Base-by-base conservation (phyloP, 1,284 basidiomycete species). In the Moesziomyces aphidis region DNA sequence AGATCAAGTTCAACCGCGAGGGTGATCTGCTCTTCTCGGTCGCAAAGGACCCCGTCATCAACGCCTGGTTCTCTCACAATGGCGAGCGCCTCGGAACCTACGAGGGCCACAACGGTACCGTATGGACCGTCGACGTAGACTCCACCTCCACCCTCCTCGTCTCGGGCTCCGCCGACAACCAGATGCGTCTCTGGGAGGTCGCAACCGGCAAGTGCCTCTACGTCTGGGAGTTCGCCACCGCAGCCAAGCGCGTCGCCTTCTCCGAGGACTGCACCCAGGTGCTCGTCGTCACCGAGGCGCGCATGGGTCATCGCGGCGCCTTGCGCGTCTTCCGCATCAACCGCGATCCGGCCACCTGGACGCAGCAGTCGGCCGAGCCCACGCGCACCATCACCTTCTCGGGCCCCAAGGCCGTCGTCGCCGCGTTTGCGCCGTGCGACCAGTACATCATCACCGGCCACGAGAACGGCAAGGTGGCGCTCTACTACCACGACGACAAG, bases 31-130 rank as follows among this genome's bases (percentile, higher is more conserved):
- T 99, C 61, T 98, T 99, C 87, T 92, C 95, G 28, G 93, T 92
- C 82, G 95, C 94, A 81, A 99, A 99, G 89, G 96, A 99, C 86
- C 90, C 92, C 81, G 86, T 93, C 80, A 93, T 98, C 86, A 98
- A 97, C 84, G 94, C 93, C 53, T 97, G 95, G 95, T 98, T 91
- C 87, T 92, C 95, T n/a, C 94, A 97, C 83, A 99, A 99, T 83
- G 97, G 97, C 75, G 96, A 99, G 88, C 89, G 97, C 66, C 87
- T 99, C 80, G 97, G 96, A 51, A 99, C 97, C 61, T 98, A 97
- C 85, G 91, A 94, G 60, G 97, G 95, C 48, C 91, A 98, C 86
- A 98, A 98, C 84, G 96, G 96, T 77, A 90, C 93, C 2, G 93
- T 99, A 39, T 98, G 97, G 96, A 95, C 93, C 63, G 90, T 97